Percentiles rank a stretch among this genome's conserved stretches.
Evolutionary conservation across 768 basidiomycete genomes (phyloP).

Genomic region (Suillus hirtellus): DNA sequence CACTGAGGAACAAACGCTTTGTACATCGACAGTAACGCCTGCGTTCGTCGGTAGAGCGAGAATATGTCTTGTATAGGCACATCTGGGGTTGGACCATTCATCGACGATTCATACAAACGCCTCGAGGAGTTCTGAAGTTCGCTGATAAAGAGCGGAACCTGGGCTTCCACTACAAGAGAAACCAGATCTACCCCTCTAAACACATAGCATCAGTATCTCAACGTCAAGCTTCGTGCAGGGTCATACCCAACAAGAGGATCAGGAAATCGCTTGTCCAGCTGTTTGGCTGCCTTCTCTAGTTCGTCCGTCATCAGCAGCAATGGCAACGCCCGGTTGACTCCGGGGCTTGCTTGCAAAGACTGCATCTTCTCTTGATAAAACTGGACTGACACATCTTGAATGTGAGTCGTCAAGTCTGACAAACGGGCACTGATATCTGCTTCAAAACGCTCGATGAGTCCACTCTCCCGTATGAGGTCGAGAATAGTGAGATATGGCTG

Average conservation of each 20-base stretch:
- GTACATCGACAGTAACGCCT: constrained; percentile 76
- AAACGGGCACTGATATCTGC: constrained; percentile 71
- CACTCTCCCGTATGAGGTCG: constrained; percentile 69
- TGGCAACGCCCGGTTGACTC: constrained; percentile 80
- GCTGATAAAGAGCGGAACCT: constrained; percentile 62
- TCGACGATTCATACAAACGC: constrained; percentile 76
- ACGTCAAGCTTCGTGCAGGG: not conserved
- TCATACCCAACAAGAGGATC: constrained; percentile 78
- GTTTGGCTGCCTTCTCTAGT: constrained; percentile 82
- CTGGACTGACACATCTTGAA: constrained; percentile 57
- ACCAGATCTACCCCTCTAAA: constrained; percentile 73
- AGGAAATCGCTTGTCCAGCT: constrained; percentile 84
- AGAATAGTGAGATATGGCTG: constrained; percentile 64
- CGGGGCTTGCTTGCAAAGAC: constrained; percentile 66
- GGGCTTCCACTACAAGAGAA: constrained; percentile 67
- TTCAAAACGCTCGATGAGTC: constrained; percentile 70
- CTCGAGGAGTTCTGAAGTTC: constrained; percentile 73
- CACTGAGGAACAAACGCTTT: constrained; percentile 79
- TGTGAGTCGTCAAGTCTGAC: constrained; percentile 63
- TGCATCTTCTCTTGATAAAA: constrained; percentile 65
- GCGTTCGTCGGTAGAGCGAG: constrained; percentile 77
- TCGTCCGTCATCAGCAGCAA: constrained; percentile 85
- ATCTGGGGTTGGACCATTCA: constrained; percentile 85
- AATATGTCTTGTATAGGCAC: constrained; percentile 91
- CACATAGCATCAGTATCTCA: constrained; percentile 7